A percentile compares a stretch with the other conserved stretches of the same genome.
These are phyloP conservation scores for Biscogniauxia mediterranea DNA, from an alignment of 2,329 filamentous ascomycete species.

Conservation along the genomic window DNA sequence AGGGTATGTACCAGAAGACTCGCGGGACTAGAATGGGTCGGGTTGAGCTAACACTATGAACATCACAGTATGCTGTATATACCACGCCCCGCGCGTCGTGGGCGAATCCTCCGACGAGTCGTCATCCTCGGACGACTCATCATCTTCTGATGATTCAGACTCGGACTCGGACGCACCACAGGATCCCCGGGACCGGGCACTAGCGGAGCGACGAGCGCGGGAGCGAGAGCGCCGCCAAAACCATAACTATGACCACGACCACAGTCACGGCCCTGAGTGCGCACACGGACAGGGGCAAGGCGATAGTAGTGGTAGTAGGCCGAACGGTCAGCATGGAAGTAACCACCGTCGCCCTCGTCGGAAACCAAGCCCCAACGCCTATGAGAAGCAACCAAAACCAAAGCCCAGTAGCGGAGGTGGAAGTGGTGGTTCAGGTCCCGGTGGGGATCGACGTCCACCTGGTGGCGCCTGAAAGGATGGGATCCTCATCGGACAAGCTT, in stretches of 20 bases:
- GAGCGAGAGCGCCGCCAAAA: conserved; percentile 28
- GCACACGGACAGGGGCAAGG: conserved; percentile 21
- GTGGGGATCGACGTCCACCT: neutral
- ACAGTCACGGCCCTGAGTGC: conserved; percentile 25
- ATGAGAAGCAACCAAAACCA: conserved; percentile 70
- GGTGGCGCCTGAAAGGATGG: neutral
- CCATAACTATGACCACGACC: conserved; percentile 31
- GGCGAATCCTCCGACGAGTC: conserved; percentile 69
- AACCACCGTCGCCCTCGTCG: conserved; percentile 28
- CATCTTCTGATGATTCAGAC: conserved; percentile 55
- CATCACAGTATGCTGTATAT: conserved; percentile 90
- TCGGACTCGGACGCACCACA: conserved; percentile 24
- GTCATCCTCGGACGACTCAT: conserved; percentile 46
- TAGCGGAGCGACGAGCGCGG: conserved; percentile 25
- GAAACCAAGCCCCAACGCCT: conserved; percentile 74
- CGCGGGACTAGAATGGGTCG: neutral
- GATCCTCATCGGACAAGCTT: neutral
- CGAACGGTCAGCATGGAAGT: neutral
- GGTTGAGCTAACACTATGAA: neutral
- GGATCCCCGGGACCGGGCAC: conserved; percentile 30
- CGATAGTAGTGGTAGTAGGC: conserved; percentile 34
- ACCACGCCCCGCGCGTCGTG: conserved; percentile 78
- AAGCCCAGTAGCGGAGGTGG: conserved; percentile 38
- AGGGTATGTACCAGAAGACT: conserved; percentile 56
- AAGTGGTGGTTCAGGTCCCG: conserved; percentile 2